Evolutionary conservation across 148 eudicot species (phyloP).

Genomic region (Nepenthes mirabilis): DNA sequence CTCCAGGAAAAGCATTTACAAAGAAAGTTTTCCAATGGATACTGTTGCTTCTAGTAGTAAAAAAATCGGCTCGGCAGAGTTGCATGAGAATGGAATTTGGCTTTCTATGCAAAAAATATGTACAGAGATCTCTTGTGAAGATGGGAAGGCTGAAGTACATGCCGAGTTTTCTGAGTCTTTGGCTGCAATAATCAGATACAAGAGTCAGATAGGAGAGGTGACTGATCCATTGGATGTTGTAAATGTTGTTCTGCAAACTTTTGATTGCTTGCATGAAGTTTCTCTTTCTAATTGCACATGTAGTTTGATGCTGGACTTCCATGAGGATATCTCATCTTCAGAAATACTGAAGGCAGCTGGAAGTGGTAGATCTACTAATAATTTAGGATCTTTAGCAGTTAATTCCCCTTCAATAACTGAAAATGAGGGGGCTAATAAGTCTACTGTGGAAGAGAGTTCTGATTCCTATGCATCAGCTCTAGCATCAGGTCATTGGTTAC

Average conservation of each 20-base stretch:
- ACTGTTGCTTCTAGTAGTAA: conserved; percentile 16
- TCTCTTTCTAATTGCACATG: conserved; percentile 41
- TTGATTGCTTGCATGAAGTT: conserved; percentile 49
- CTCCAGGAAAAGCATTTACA: conserved; percentile 31
- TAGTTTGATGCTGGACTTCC: conserved; percentile 27
- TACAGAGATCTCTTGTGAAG: conserved; percentile 26
- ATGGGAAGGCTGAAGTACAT: conserved; percentile 27
- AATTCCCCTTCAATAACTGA: conserved; percentile 15
- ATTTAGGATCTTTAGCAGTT: conserved; percentile 7
- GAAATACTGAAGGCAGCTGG: conserved; percentile 13
- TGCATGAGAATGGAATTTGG: conserved; percentile 44
- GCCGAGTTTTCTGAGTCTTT: conserved; percentile 28
- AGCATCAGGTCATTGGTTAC: conserved; percentile 27
- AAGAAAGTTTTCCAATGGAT: conserved; percentile 11
- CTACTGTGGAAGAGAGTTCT: conserved; percentile 9
- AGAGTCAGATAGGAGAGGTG: conserved; percentile 21
- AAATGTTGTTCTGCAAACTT: conserved; percentile 21
- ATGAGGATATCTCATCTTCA: conserved; percentile 13
- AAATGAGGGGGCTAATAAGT: conserved; percentile 11
- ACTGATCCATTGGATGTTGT: conserved; percentile 23
- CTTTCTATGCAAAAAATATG: conserved; percentile 26
- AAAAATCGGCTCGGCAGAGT: conserved; percentile 26
- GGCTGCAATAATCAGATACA: conserved; percentile 27
- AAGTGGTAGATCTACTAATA: conserved; percentile 20
- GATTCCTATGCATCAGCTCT: conserved; percentile 14